Evolutionary conservation across 2,329 filamentous ascomycete genomes (phyloP).

Genomic region (Berkeleyomyces rouxiae): DNA sequence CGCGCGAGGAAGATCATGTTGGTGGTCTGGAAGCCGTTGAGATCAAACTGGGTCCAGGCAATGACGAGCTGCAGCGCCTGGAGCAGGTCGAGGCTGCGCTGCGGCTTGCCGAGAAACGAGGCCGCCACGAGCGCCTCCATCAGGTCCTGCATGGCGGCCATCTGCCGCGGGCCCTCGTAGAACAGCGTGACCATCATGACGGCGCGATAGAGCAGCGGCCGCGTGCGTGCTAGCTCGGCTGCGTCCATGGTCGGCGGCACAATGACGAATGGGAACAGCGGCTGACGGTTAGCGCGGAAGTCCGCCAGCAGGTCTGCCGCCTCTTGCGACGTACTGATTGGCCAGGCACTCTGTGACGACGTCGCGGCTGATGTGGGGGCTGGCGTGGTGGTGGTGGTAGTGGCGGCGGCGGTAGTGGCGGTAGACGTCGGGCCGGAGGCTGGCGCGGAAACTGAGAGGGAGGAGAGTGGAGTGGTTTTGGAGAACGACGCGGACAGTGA

Average conservation of each 20-base stretch:
- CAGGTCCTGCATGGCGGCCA: slow-evolving; percentile 27
- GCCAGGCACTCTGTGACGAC: slow-evolving; percentile 12
- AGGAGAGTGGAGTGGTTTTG: not conserved
- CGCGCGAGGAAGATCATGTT: slow-evolving; percentile 33
- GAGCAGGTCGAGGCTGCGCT: slow-evolving; percentile 30
- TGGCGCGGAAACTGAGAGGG: not conserved
- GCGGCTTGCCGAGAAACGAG: slow-evolving; percentile 25
- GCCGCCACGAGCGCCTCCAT: slow-evolving; percentile 27
- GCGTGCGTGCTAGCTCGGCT: slow-evolving; percentile 22
- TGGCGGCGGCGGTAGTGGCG: not conserved
- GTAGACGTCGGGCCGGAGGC: slow-evolving; percentile 15
- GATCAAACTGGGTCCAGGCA: slow-evolving; percentile 24
- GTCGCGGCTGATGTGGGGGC: slow-evolving; percentile 15
- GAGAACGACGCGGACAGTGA: not conserved
- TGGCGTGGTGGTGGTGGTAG: not conserved
- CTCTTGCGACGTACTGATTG: slow-evolving; percentile 22
- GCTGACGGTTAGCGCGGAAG: slow-evolving; percentile 22
- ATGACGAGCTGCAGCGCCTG: slow-evolving; percentile 30
- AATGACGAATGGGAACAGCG: slow-evolving; percentile 30
- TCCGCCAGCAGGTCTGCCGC: slow-evolving; percentile 25
- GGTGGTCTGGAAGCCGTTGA: slow-evolving; percentile 33
- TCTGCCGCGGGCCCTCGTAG: slow-evolving; percentile 28
- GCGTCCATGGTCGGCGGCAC: slow-evolving; percentile 24
- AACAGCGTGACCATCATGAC: slow-evolving; percentile 30
- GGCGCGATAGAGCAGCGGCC: slow-evolving; percentile 33